phyloP scores from a whole-genome alignment of 768 basidiomycete species.

The Tylopilus balloui region DNA sequence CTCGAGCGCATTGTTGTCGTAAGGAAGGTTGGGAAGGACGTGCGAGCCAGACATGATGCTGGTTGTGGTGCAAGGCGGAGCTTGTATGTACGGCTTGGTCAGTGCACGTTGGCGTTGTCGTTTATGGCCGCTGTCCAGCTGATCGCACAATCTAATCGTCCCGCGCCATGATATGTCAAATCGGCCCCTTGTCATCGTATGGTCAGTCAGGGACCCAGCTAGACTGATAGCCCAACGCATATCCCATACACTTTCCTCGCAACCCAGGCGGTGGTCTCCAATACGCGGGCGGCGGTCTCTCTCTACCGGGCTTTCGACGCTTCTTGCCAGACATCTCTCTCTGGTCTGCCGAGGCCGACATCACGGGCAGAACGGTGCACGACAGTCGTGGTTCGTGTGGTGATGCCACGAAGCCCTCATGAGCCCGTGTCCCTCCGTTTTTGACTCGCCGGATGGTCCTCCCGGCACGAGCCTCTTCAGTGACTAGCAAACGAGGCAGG shows the following conservation, averaged over 20 bases:
- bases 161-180: conserved; percentile 19
- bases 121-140: too few species aligned
- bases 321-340: conserved; percentile 1
- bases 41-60: conserved; percentile 40
- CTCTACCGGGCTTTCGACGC: conserved; percentile 9
- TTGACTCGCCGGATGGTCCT: neutral
- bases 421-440: neutral
- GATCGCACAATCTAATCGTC: too few species aligned
- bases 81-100: too few species aligned
- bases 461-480: conserved; percentile 14
- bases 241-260: conserved; percentile 27
- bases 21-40: conserved; percentile 72
- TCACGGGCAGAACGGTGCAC: conserved; percentile 18
- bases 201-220: conserved; percentile 20
- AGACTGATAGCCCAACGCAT: conserved; percentile 31
- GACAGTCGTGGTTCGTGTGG: conserved; percentile 23
- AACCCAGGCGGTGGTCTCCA: conserved; percentile 25
- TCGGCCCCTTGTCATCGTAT: conserved; percentile 29
- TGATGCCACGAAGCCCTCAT: conserved; percentile 6
- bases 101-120: too few species aligned
- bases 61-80: conserved; percentile 1
- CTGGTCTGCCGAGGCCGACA: neutral
- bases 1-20: conserved; percentile 86
- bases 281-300: conserved; percentile 24
- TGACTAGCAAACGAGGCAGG: conserved; percentile 22